Base-by-base conservation (phyloP, 768 basidiomycete genomes). In the Fistulinella prunicolor region DNA sequence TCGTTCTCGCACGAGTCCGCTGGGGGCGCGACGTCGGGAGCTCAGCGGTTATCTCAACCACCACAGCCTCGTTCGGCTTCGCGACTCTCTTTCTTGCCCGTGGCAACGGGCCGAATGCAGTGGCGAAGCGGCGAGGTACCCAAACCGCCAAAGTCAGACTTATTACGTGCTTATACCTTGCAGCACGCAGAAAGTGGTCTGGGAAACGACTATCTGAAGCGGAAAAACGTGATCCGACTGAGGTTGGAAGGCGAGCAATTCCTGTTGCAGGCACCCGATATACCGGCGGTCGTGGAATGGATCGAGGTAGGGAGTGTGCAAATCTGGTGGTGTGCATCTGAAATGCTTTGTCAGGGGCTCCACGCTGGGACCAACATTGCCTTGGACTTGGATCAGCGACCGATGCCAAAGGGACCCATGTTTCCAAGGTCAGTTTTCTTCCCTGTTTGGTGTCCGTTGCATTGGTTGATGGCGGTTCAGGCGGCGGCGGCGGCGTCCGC, bases 171-270 rank as follows among this genome's bases (percentile, higher is more conserved):
- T 44, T 97, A 96, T 62, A 83, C 89, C 19, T 72, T 97, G 66
- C 92, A 95, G 65, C 69, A 87, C 56, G 92, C 93, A 7, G 94
- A 97, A 74, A 92, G 90, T 51, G 96, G 96, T 19, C 66, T 99
- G 30, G 96, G 92, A 26, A 93, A 89, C 50, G 96, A 99, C 66
- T 99, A 99, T 69, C 30, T 82, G 54, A 98, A 98, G 77, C 75
- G 94, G 53, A 86, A 82, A 73, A 89, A 98, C 65, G 95, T 98
- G 38, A 93, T 98, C 28, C 78, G 96, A 19, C 81, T 98, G 23
- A 71, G 95, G 48, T 72, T 93, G 54, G 93, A 96, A 65, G 96
- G 95, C 12, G 91, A 98, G 72, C 96, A 99, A 70, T 99, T 99
- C 69, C 72, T 99, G 57, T 59, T 99, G 57, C 95, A 99, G 69